Evolutionary conservation across 169 alveolate genomes (phyloP), one percentile per base, ranked within the genome.

Genomic region (Cytauxzoon felis): DNA sequence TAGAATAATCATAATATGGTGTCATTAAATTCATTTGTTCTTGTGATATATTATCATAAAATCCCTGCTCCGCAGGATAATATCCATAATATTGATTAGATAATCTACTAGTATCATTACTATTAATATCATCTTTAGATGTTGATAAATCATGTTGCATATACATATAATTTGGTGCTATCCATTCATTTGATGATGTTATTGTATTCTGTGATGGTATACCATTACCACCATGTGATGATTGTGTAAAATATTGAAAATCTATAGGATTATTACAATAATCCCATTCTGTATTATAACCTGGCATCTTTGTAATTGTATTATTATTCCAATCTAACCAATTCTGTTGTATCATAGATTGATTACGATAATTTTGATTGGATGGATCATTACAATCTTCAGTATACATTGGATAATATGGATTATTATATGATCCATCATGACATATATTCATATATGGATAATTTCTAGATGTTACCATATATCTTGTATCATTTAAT

Each of bases 201-300:
- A 38, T 29, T 3, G 65, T 18, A 5, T 38, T 29, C 59, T 24
- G 13, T 16, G 27, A 23, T n/a, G n/a, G n/a, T n/a, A n/a, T n/a
- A n/a, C n/a, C n/a, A 11, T 27, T 7, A 21, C 18, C 34, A 3
- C 19, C 36, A 7, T 56, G 66, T 38, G 45, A 38, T 13, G 45
- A 38, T 23, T 56, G 66, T 5, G 66, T 33, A 45, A 5, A 56
- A 38, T 40, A 56, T 16, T 19, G 68, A 40, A 30, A 58, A 27
- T 58, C 68, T 1, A 43, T 41, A 41, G 34, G 9, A 13, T 16
- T 27, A 43, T 43, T 11, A 5, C 51, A 7, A 64, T 51, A 62
- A 64, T 73, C 76, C 83, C 83, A 73, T 19, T 73, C 83, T 7
- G 34, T 18, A 21, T 43, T 30, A 24, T 58, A 58, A 1, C 26